A percentile compares a stretch with the other conserved stretches of the same genome.
These are phyloP conservation scores for Annulohypoxylon bovei DNA, from an alignment of 495 filamentous ascomycete genomes.

Conservation along the genomic window DNA sequence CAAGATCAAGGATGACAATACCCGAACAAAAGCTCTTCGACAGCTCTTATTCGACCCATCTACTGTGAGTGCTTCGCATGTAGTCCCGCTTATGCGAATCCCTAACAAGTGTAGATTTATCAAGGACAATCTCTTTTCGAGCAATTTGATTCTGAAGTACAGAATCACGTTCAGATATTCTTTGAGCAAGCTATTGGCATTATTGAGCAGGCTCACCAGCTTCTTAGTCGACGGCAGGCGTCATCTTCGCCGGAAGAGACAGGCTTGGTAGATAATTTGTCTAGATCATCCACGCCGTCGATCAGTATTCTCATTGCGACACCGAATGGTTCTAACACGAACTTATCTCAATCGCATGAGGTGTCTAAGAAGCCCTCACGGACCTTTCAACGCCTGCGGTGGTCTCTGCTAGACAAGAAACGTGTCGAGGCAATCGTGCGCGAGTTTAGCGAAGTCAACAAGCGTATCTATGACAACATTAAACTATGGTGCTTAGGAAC, in stretches of 20 bases:
- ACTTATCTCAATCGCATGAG: not conserved
- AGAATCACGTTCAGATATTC: not conserved
- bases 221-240: not conserved
- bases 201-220: not conserved
- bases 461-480: constrained; percentile 42
- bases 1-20: constrained; percentile 18
- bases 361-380: constrained; percentile 12
- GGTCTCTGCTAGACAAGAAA: constrained; percentile 50
- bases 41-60: constrained; percentile 15
- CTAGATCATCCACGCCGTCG: not conserved
- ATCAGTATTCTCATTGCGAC: not conserved
- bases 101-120: not conserved
- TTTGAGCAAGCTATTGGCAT: not conserved
- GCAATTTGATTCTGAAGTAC: not conserved
- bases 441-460: constrained; percentile 45
- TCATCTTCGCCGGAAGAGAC: not conserved
- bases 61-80: constrained; percentile 4
- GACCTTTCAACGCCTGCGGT: constrained; percentile 32
- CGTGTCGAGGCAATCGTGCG: constrained; percentile 38
- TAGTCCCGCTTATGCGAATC: not conserved
- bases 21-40: constrained; percentile 12
- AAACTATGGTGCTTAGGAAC: constrained; percentile 44
- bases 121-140: not conserved
- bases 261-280: not conserved
- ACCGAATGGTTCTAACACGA: not conserved